Conservation (phyloP, 305 asterid genomes). For the Fraxinus paxiana region DNA sequence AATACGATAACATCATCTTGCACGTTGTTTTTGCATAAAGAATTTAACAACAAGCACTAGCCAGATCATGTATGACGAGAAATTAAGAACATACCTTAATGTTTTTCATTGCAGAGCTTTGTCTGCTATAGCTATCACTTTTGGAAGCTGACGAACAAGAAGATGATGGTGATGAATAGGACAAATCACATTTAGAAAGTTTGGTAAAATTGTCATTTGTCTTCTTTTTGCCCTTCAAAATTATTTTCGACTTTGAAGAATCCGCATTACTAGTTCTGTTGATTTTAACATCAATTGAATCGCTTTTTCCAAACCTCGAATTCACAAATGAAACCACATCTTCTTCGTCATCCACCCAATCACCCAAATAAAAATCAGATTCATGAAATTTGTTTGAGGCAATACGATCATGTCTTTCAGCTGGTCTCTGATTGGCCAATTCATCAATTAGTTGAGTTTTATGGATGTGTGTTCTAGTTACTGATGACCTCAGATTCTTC, state of each 20-base stretch:
- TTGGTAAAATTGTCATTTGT: constrained; percentile 19
- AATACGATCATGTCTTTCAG: constrained; percentile 31
- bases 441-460: constrained; percentile 20
- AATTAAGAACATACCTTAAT: constrained; percentile 35
- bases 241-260: constrained; percentile 20
- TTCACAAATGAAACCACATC: constrained; percentile 30
- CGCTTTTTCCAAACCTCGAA: constrained; percentile 17
- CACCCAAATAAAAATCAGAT: constrained; percentile 31
- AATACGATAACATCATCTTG: constrained; percentile 21
- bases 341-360: constrained; percentile 56
- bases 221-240: constrained; percentile 13
- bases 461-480: constrained; percentile 21
- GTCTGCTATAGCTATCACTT: constrained; percentile 21
- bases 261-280: constrained; percentile 28
- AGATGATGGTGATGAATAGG: constrained; percentile 31
- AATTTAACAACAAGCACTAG: constrained; percentile 1
- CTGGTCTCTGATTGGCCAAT: constrained; percentile 29
- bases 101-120: constrained; percentile 24
- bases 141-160: constrained; percentile 33
- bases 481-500: constrained; percentile 28
- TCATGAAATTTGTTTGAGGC: constrained; percentile 34
- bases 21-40: not conserved
- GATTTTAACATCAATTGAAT: constrained; percentile 19
- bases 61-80: constrained; percentile 2
- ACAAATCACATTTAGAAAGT: constrained; percentile 25